A percentile compares a stretch with the other conserved stretches of the same genome.
These are phyloP conservation scores for Magnaporthiopsis incrustans DNA, from an alignment of 2,329 filamentous ascomycete species.

Conservation along the genomic window DNA sequence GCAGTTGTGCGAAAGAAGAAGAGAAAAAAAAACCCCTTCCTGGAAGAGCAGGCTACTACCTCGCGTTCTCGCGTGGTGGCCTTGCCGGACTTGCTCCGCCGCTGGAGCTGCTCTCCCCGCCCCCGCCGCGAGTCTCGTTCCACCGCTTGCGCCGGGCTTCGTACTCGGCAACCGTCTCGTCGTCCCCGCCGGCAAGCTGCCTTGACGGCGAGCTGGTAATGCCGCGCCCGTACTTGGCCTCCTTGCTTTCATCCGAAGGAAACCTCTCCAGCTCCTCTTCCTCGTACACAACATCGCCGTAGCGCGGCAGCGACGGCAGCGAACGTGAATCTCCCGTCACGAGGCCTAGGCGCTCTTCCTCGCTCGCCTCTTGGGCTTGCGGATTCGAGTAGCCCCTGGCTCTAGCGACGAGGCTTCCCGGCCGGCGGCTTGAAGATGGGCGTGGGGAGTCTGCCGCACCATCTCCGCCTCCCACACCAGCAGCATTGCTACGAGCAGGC, in stretches of 20 bases:
- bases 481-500: slow-evolving; percentile 17
- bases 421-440: slow-evolving; percentile 8
- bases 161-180: slow-evolving; percentile 13
- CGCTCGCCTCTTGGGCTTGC: slow-evolving; percentile 51
- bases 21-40: slow-evolving; percentile 18
- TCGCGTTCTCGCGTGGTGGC: background rate
- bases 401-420: slow-evolving; percentile 5
- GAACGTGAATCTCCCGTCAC: slow-evolving; percentile 61
- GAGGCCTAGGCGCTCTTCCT: slow-evolving; percentile 75
- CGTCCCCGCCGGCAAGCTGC: slow-evolving; percentile 15
- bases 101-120: slow-evolving; percentile 6
- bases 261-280: slow-evolving; percentile 17
- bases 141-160: slow-evolving; percentile 20
- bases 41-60: slow-evolving; percentile 10
- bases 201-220: slow-evolving; percentile 30
- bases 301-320: slow-evolving; percentile 26
- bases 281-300: slow-evolving; percentile 27
- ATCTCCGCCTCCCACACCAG: slow-evolving; percentile 13
- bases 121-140: slow-evolving; percentile 16
- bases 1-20: slow-evolving; percentile 1
- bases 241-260: slow-evolving; percentile 20
- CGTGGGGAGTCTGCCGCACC: slow-evolving; percentile 13
- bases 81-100: slow-evolving; percentile 1
- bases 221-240: slow-evolving; percentile 30
- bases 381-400: slow-evolving; percentile 31